Evolutionary conservation across 1,139 yeast species (phyloP), one percentile per base, ranked within the genome.

Genomic region (Pichia sp.): DNA sequence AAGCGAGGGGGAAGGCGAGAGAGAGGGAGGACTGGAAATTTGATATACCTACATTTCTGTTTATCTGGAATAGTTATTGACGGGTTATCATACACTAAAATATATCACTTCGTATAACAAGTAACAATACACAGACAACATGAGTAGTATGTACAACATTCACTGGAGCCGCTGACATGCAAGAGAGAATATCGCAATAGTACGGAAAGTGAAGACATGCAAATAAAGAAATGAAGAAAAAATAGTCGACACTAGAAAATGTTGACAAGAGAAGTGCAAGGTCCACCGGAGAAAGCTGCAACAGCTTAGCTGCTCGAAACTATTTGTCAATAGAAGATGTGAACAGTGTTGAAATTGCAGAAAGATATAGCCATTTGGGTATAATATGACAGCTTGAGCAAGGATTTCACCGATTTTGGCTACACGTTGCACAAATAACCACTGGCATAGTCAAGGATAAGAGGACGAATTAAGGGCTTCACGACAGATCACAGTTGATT

Each of bases 61-160:
- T 15, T 36, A 10, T 36, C 41, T 36, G 8, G 16, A 36, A 36
- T 15, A 10, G 13, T n/a, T 36, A 3, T n/a, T 36, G n/a, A 36
- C 41, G 41, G 41, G 41, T 26, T 8, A 11, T 45, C 11, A 13
- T 45, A 30, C 15, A 19, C 26, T 26, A 16, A 31, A 7, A 10
- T 16, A 23, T 11, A 8, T 23, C 26, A 5, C 31, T 16, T 46
- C 31, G 5, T 7, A 7, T 16, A 47, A 10, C 50, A 47, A 23
- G 26, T 51, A 47, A 51, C 49, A n/a, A 51, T 44, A 51, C 54
- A 54, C 52, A 63, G 52, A 59, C 78, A 81, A 73, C 76, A 81
- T 82, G 87, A 78, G 84, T 79, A 82, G 85, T 81, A 81, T 77
- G 86, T 81, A 76, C 11, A 5, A 15, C n/a, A 36, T 36, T n/a